A percentile compares a stretch with the other conserved stretches of the same genome.
Conservation (phyloP, 441 rosid species). For the Adansonia gregorii region DNA sequence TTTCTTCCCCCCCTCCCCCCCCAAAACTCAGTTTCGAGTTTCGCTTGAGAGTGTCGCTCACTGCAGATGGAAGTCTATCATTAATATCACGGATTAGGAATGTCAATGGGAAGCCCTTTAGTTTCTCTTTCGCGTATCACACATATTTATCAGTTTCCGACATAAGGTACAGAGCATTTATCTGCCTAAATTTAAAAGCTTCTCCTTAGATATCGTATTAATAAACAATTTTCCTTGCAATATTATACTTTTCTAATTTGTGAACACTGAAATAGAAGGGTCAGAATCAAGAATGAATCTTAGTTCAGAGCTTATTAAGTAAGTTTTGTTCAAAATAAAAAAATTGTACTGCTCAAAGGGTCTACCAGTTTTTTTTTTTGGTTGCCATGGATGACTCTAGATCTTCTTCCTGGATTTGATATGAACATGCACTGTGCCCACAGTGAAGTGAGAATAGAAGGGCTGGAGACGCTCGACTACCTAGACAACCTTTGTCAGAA, state of each 20-base stretch:
- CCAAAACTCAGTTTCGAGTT: conserved; percentile 59
- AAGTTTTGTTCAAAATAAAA: not conserved
- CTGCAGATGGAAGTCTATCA: conserved; percentile 53
- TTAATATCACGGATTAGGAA: conserved; percentile 59
- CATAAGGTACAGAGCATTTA: conserved; percentile 47
- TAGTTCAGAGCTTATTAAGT: not conserved
- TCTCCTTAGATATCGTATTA: not conserved
- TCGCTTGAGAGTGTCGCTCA: conserved; percentile 55
- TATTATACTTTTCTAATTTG: not conserved
- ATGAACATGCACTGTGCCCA: conserved; percentile 4
- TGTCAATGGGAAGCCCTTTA: conserved; percentile 60
- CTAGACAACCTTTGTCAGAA: conserved; percentile 54
- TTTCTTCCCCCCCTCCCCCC: not conserved
- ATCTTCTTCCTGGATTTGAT: conserved; percentile 7
- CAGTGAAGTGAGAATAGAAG: conserved; percentile 64
- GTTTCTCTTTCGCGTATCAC: conserved; percentile 66
- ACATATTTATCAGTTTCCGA: conserved; percentile 67
- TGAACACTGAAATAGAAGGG: too few relatives aligned
- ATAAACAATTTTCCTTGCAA: not conserved
- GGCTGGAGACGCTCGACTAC: conserved; percentile 62
- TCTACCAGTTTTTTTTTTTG: not conserved
- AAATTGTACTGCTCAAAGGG: not conserved
- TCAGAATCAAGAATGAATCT: not conserved
- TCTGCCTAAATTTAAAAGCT: conserved; percentile 1
- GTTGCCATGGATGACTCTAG: not conserved